Conservation (phyloP, 306 rosid species). For the Neltuma alba region DNA sequence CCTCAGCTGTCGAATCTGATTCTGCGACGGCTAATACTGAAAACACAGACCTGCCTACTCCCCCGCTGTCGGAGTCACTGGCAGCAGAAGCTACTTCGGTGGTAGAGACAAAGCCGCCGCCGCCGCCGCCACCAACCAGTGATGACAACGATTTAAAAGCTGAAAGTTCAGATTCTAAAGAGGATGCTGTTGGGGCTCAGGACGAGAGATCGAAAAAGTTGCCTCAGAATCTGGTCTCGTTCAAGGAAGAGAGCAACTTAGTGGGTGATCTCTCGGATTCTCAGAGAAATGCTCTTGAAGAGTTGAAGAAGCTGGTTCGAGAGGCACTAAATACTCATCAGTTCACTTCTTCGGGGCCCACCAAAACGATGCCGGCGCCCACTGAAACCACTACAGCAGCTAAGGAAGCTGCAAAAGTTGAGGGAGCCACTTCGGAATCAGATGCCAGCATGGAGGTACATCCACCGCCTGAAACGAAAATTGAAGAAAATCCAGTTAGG, state of each 20-base stretch:
- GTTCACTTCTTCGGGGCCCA: conserved; percentile 19
- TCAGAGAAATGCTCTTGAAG: conserved; percentile 54
- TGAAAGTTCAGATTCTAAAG: conserved; percentile 29
- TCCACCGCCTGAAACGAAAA: conserved; percentile 18
- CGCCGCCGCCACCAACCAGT: not conserved
- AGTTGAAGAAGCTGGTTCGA: conserved; percentile 52
- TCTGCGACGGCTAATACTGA: not conserved
- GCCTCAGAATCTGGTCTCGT: conserved; percentile 56
- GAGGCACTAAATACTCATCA: conserved; percentile 39
- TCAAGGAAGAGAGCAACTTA: conserved; percentile 84
- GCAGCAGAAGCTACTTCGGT: not conserved
- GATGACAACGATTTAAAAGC: conserved; percentile 20
- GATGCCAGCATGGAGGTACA: conserved; percentile 22
- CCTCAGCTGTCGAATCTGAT: not conserved
- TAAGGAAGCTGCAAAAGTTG: conserved; percentile 23
- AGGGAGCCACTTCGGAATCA: conserved; percentile 23
- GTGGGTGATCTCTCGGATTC: conserved; percentile 70
- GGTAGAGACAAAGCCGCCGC: conserved; percentile 27
- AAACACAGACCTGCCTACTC: not conserved
- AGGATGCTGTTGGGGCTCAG: conserved; percentile 38
- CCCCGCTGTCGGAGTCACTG: not conserved
- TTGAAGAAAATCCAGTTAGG: conserved; percentile 39
- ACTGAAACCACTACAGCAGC: conserved; percentile 20
- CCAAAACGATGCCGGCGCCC: not conserved
- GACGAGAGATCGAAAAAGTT: conserved; percentile 32